Conservation (phyloP, 1,284 basidiomycete species). For the Apiotrichum montevideense region DNA sequence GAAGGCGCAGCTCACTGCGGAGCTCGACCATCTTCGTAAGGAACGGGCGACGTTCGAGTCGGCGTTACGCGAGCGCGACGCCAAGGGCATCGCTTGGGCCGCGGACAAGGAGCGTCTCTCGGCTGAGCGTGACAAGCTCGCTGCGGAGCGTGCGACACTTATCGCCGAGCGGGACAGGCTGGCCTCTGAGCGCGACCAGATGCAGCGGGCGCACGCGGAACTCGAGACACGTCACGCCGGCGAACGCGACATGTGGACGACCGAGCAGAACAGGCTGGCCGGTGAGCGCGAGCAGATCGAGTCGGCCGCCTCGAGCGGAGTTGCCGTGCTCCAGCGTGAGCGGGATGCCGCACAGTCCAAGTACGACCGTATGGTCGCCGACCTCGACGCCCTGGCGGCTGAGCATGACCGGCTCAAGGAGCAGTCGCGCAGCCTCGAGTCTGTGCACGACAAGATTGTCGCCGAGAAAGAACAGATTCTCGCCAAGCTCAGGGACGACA, state of each 20-base stretch:
- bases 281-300: neutral
- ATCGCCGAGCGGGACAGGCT: too few species aligned
- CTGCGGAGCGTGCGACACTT: neutral
- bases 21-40: neutral
- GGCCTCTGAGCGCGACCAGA: neutral
- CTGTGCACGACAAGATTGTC: neutral
- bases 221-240: neutral
- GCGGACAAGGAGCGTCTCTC: neutral
- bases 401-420: slow-evolving; percentile 2
- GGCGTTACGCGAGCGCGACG: neutral
- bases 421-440: neutral
- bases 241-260: neutral
- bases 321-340: neutral
- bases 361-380: neutral
- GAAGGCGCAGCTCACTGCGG: neutral
- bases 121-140: neutral
- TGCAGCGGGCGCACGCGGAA: neutral
- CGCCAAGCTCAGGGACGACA: neutral
- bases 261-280: neutral
- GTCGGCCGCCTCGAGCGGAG: neutral
- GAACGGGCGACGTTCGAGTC: neutral
- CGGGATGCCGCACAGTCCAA: neutral
- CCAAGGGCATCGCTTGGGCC: neutral
- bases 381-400: neutral
- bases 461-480: neutral